phyloP scores from a whole-genome alignment of 2,329 filamentous ascomycete species.

The Neonectria faginata region DNA sequence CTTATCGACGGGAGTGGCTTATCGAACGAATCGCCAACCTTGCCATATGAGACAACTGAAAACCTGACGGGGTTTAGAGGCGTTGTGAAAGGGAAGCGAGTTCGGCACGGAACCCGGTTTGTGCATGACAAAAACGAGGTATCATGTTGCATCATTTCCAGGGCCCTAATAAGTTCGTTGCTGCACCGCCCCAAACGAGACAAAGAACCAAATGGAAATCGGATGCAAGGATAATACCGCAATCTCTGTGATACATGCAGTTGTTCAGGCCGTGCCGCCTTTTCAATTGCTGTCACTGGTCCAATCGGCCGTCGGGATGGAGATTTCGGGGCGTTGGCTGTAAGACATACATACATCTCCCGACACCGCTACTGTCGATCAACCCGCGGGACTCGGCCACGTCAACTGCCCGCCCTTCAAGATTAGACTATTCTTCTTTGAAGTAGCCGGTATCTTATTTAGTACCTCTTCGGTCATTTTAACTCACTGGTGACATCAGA shows the following conservation, averaged over 20 bases:
- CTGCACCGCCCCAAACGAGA: background rate
- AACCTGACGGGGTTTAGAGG: background rate
- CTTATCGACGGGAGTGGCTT: background rate
- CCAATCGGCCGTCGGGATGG: background rate
- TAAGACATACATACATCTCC: slow-evolving; percentile 1
- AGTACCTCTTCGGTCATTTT: no score
- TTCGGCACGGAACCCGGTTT: background rate
- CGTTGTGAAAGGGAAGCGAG: background rate
- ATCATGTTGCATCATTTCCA: slow-evolving; percentile 1
- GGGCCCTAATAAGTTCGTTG: background rate
- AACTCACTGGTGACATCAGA: no score
- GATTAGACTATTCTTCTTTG: no score
- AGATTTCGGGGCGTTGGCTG: background rate
- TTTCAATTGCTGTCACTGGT: background rate
- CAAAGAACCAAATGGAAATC: background rate
- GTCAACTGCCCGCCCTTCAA: background rate
- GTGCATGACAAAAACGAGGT: slow-evolving; percentile 10
- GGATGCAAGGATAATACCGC: background rate
- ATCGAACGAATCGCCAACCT: background rate
- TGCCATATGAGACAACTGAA: background rate
- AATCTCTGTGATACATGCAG: background rate
- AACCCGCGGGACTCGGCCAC: slow-evolving; percentile 1
- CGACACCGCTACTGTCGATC: background rate
- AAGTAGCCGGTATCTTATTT: no score
- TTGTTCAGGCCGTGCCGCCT: background rate